Evolutionary conservation across 345 rosid genomes (phyloP).

Genomic region (Aethionema arabicum): DNA sequence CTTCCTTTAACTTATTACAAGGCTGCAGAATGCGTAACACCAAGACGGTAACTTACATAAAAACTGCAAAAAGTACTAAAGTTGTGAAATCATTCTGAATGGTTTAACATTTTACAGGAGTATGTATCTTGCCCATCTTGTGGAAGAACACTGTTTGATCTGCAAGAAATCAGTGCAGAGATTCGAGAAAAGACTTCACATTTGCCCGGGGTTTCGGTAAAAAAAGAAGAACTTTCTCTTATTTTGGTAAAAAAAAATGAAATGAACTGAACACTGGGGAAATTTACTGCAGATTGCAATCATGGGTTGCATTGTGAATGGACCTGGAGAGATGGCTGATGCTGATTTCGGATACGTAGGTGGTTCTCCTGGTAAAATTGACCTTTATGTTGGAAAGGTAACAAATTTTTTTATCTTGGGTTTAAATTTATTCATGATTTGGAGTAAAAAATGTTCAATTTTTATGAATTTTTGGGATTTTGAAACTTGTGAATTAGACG

Average conservation of each 20-base stretch:
- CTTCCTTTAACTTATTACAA: slow-evolving; percentile 91
- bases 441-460: slow-evolving; percentile 12
- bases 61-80: neutral
- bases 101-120: slow-evolving; percentile 52
- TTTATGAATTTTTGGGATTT: slow-evolving; percentile 4
- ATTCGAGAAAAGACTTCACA: slow-evolving; percentile 90
- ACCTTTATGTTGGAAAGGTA: slow-evolving; percentile 96
- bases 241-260: too few relatives aligned
- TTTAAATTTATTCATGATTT: slow-evolving; percentile 8
- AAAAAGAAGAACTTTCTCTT: too few relatives aligned
- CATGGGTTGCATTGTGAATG: slow-evolving; percentile 99
- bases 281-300: slow-evolving; percentile 64
- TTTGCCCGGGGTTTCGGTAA: slow-evolving; percentile 97
- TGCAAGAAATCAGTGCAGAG: slow-evolving; percentile 93
- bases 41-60: slow-evolving; percentile 64
- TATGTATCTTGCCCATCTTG: slow-evolving; percentile 98
- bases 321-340: slow-evolving; percentile 99
- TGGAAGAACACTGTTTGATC: slow-evolving; percentile 94
- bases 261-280: too few relatives aligned
- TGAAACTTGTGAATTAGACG: slow-evolving; percentile 49
- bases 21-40: slow-evolving; percentile 99
- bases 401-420: neutral
- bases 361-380: slow-evolving; percentile 96
- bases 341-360: slow-evolving; percentile 98
- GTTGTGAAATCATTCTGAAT: slow-evolving; percentile 5